phyloP scores from a whole-genome alignment of 2,329 filamentous ascomycete genomes.

The Malbranchea zuffiana region DNA sequence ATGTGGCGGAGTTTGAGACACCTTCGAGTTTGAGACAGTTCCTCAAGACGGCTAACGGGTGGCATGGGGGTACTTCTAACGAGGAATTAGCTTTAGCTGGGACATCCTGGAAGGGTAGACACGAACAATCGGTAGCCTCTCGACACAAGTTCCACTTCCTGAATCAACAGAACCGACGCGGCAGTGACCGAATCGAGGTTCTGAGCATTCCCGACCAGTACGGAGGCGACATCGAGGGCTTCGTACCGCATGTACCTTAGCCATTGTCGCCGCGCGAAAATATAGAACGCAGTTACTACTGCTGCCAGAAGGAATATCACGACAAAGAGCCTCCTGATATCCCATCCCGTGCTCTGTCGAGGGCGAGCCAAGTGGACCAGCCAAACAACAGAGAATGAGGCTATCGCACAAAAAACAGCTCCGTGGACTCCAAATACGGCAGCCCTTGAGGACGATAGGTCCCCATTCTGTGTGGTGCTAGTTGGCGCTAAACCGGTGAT shows the following conservation, averaged over 20 bases:
- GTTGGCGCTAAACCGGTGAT: conserved; percentile 26
- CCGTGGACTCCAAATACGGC: conserved; percentile 50
- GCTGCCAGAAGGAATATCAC: conserved; percentile 39
- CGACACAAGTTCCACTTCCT: conserved; percentile 92
- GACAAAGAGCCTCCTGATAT: conserved; percentile 31
- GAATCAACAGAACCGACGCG: conserved; percentile 69
- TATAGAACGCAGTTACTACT: conserved; percentile 51
- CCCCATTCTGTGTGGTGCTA: conserved; percentile 20
- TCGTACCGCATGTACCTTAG: conserved; percentile 66
- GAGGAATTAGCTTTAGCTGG: conserved; percentile 13
- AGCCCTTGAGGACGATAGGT: conserved; percentile 23
- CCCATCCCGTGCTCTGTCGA: conserved; percentile 39
- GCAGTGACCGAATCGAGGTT: conserved; percentile 68
- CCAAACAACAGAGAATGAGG: conserved; percentile 53
- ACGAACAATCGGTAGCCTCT: conserved; percentile 74
- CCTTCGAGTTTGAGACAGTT: conserved; percentile 63
- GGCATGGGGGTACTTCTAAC: conserved; percentile 73
- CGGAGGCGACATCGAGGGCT: conserved; percentile 56
- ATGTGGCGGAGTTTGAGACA: conserved; percentile 69
- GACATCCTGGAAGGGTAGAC: neutral
- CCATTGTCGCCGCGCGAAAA: conserved; percentile 69
- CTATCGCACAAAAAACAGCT: conserved; percentile 52
- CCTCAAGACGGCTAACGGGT: conserved; percentile 84
- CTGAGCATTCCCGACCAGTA: conserved; percentile 63
- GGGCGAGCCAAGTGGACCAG: conserved; percentile 60